A percentile compares a stretch with the other conserved stretches of the same genome.
These are phyloP conservation scores for Tulasnella sp. DNA, from an alignment of 768 basidiomycete genomes.

Conservation along the genomic window DNA sequence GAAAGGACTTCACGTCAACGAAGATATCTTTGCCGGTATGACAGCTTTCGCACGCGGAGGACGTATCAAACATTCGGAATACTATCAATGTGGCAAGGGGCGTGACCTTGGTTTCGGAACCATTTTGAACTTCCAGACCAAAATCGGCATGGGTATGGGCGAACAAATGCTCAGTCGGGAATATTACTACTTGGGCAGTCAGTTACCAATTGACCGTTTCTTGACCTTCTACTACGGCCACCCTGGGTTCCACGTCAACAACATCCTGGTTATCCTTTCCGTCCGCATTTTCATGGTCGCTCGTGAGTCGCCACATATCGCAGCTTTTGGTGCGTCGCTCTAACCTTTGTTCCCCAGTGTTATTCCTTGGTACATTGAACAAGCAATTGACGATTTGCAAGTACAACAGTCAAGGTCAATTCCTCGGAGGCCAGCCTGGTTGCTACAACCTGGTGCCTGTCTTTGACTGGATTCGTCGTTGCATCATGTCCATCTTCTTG, in stretches of 20 bases:
- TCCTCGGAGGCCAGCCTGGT: constrained; percentile 65
- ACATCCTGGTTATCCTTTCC: constrained; percentile 95
- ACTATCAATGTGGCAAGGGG: constrained; percentile 98
- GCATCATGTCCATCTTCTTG: constrained; percentile 95
- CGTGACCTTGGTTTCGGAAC: constrained; percentile 98
- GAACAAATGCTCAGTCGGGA: constrained; percentile 99
- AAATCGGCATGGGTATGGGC: constrained; percentile 99
- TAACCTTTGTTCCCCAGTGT: constrained; percentile 42
- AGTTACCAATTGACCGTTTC: constrained; percentile 95
- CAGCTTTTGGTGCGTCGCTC: constrained; percentile 2
- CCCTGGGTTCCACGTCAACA: constrained; percentile 99
- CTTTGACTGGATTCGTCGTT: constrained; percentile 89
- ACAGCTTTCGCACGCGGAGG: constrained; percentile 94
- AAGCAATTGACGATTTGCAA: constrained; percentile 66
- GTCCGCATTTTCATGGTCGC: constrained; percentile 92
- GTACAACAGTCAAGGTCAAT: constrained; percentile 58
- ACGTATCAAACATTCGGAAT: constrained; percentile 97
- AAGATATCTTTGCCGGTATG: constrained; percentile 99
- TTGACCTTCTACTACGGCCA: constrained; percentile 99
- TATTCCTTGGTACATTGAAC: constrained; percentile 89
- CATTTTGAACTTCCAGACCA: constrained; percentile 98
- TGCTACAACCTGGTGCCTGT: constrained; percentile 93
- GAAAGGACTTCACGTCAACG: constrained; percentile 97
- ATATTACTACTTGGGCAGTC: constrained; percentile 97
- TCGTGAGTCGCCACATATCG: constrained; percentile 37